Evolutionary conservation across 768 basidiomycete genomes (phyloP).

Genomic region (Lentinula guzmanii): DNA sequence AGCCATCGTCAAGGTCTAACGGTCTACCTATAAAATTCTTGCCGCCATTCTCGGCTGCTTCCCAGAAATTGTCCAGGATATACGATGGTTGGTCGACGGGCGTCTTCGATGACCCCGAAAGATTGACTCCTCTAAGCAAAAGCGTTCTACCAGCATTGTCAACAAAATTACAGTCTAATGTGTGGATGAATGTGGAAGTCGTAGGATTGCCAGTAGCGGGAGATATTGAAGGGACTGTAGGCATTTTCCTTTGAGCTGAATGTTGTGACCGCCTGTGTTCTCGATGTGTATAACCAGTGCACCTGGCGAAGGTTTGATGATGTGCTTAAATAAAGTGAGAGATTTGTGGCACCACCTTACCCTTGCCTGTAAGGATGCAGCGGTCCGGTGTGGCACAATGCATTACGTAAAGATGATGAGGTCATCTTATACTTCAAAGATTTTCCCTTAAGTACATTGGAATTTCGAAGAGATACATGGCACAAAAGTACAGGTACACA

Average conservation of each 20-base stretch:
- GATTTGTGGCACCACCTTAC: too few species aligned
- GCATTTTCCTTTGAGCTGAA: slow-evolving; percentile 30
- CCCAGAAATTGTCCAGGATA: slow-evolving; percentile 75
- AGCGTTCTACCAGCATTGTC: slow-evolving; percentile 71
- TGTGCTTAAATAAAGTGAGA: neutral
- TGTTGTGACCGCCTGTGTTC: neutral
- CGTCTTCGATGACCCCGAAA: slow-evolving; percentile 84
- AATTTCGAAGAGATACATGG: too few species aligned
- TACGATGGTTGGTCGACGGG: slow-evolving; percentile 69
- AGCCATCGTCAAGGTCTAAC: slow-evolving; percentile 78
- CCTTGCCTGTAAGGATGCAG: too few species aligned
- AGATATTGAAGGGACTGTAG: slow-evolving; percentile 48
- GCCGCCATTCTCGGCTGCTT: slow-evolving; percentile 61
- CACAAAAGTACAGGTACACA: too few species aligned
- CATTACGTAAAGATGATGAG: too few species aligned
- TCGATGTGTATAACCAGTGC: neutral
- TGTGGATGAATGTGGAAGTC: slow-evolving; percentile 53
- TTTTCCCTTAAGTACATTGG: too few species aligned
- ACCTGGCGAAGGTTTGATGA: neutral
- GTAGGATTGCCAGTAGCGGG: slow-evolving; percentile 49
- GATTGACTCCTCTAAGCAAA: slow-evolving; percentile 90
- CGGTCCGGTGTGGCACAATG: too few species aligned
- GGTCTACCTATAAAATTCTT: slow-evolving; percentile 73
- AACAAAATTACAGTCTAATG: slow-evolving; percentile 62
- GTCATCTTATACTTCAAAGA: too few species aligned